Evolutionary conservation across 768 basidiomycete genomes (phyloP).

Genomic region (Leccinum obscurum): DNA sequence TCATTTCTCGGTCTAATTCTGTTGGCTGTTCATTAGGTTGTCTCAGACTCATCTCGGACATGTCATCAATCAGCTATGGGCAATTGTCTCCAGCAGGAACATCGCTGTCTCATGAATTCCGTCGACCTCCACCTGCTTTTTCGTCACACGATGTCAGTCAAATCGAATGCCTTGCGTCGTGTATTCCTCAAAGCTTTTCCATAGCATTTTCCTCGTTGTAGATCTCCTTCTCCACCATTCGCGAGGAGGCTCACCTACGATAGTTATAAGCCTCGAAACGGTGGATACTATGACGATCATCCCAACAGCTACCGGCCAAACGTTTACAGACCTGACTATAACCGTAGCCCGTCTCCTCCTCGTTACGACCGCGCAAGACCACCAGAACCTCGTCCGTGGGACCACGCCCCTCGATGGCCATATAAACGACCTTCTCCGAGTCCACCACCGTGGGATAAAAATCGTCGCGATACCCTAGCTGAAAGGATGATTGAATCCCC

Average conservation of each 20-base stretch:
- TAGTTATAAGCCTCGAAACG: conserved; percentile 47
- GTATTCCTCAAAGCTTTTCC: conserved; percentile 22
- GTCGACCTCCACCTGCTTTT: conserved; percentile 27
- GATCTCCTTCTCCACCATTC: conserved; percentile 51
- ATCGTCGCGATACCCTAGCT: conserved; percentile 39
- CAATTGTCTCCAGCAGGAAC: conserved; percentile 27
- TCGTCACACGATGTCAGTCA: conserved; percentile 35
- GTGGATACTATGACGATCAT: conserved; percentile 41
- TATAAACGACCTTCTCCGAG: conserved; percentile 43
- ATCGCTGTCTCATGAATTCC: conserved; percentile 28
- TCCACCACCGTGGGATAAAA: conserved; percentile 34
- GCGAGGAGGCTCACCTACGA: conserved; percentile 49
- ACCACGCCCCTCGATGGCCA: conserved; percentile 44
- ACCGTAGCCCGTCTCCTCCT: conserved; percentile 55
- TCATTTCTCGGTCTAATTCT: conserved; percentile 7
- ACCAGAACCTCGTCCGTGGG: conserved; percentile 48
- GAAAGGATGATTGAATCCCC: conserved; percentile 73
- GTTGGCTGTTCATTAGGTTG: conserved; percentile 8
- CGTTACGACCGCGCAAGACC: conserved; percentile 43
- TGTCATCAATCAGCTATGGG: conserved; percentile 31
- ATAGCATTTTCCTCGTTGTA: conserved; percentile 38
- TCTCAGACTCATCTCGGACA: conserved; percentile 10
- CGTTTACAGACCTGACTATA: conserved; percentile 38
- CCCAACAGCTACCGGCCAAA: conserved; percentile 45
- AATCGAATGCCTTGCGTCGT: conserved; percentile 18